These are phyloP conservation scores for Mucuna pruriens DNA, from an alignment of 306 rosid genomes.

Conservation along the genomic window DNA sequence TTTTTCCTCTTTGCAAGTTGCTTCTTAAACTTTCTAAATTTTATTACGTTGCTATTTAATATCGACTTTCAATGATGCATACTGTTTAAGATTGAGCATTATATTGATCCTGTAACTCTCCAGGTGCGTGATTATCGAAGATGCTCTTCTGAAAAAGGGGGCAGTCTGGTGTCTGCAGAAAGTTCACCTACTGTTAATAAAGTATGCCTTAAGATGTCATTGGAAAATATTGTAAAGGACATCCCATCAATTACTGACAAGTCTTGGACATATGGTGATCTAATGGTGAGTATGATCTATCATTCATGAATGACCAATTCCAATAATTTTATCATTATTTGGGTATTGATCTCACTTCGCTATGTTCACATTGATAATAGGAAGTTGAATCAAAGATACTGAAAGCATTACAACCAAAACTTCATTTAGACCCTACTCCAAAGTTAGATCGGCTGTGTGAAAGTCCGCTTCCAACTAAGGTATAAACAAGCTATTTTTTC, in stretches of 20 bases:
- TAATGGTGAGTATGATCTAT: conserved; percentile 73
- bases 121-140: conserved; percentile 92
- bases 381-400: conserved; percentile 88
- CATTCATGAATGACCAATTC: conserved; percentile 26
- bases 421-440: conserved; percentile 84
- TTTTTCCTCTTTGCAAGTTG: background rate
- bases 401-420: conserved; percentile 88
- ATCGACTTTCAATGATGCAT: conserved; percentile 3
- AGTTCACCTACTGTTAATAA: conserved; percentile 64
- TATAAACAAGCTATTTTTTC: conserved; percentile 43
- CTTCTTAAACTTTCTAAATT: conserved; percentile 2
- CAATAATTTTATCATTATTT: conserved; percentile 33
- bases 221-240: conserved; percentile 97
- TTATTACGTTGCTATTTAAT: conserved; percentile 28
- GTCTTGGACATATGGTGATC: conserved; percentile 97
- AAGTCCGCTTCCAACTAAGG: conserved; percentile 72
- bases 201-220: conserved; percentile 83
- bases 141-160: conserved; percentile 67
- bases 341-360: conserved; percentile 32
- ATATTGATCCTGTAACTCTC: conserved; percentile 30
- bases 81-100: conserved; percentile 34
- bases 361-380: conserved; percentile 50
- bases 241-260: conserved; percentile 81
- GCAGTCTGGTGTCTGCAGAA: conserved; percentile 50
- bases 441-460: conserved; percentile 76